Conservation (phyloP, 208 protist species). For the Trypanosoma mega region DNA sequence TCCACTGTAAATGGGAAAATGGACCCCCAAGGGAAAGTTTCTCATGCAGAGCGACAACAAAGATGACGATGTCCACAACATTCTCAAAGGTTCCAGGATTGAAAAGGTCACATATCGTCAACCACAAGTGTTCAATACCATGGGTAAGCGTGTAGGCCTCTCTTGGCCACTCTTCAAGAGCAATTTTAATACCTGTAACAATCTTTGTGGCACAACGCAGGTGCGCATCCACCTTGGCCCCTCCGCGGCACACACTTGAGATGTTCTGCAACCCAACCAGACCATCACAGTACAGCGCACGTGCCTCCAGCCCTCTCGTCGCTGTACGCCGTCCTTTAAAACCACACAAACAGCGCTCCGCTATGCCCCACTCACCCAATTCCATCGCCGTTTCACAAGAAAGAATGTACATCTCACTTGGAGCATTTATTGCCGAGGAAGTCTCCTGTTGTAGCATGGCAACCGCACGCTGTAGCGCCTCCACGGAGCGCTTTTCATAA, state of each 20-base stretch:
- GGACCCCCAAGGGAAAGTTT: slow-evolving; percentile 61
- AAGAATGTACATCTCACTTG: slow-evolving; percentile 61
- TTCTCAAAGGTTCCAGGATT: slow-evolving; percentile 36
- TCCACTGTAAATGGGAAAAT: slow-evolving; percentile 75
- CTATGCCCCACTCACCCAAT: slow-evolving; percentile 57
- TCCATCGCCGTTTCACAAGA: slow-evolving; percentile 75
- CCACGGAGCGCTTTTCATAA: slow-evolving; percentile 15
- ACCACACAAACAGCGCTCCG: slow-evolving; percentile 35
- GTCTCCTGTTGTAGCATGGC: slow-evolving; percentile 23
- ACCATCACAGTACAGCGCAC: slow-evolving; percentile 62
- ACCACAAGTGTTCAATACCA: slow-evolving; percentile 71
- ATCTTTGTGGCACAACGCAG: slow-evolving; percentile 43
- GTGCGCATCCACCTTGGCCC: slow-evolving; percentile 45
- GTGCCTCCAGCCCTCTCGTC: slow-evolving; percentile 48
- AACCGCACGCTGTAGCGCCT: slow-evolving; percentile 28
- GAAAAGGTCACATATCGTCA: slow-evolving; percentile 45
- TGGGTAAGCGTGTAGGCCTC: slow-evolving; percentile 39
- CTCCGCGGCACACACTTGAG: slow-evolving; percentile 26
- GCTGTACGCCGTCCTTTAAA: slow-evolving; percentile 29
- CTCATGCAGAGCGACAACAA: slow-evolving; percentile 66
- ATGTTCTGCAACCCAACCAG: slow-evolving; percentile 48
- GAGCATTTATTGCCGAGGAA: slow-evolving; percentile 7
- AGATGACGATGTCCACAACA: slow-evolving; percentile 61
- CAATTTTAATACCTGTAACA: slow-evolving; percentile 60
- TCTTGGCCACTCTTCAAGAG: slow-evolving; percentile 66